Evolutionary conservation across 2,329 filamentous ascomycete species (phyloP).

Genomic region (Claviceps paspali): DNA sequence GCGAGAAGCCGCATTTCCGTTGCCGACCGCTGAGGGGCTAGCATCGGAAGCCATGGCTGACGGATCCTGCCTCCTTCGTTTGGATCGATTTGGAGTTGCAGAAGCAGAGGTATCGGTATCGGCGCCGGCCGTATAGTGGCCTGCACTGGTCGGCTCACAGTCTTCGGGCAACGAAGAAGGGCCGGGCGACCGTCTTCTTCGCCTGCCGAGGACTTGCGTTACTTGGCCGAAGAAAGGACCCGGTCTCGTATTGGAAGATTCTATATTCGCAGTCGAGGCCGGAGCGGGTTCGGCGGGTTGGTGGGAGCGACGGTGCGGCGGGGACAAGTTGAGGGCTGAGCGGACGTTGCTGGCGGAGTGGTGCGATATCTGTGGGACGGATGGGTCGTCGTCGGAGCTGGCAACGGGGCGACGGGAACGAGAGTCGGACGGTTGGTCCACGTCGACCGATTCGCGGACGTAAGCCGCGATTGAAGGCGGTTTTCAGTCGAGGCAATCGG

Average conservation of each 20-base stretch:
- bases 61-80: constrained; percentile 40
- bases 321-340: constrained; percentile 22
- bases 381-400: constrained; percentile 49
- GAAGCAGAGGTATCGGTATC: constrained; percentile 6
- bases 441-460: constrained; percentile 26
- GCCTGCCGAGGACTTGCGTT: constrained; percentile 36
- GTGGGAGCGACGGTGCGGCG: constrained; percentile 11
- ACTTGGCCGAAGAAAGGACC: constrained; percentile 12
- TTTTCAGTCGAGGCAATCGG: constrained; percentile 3
- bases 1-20: constrained; percentile 31
- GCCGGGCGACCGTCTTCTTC: constrained; percentile 34
- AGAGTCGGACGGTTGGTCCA: constrained; percentile 23
- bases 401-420: constrained; percentile 17
- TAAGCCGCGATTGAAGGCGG: constrained; percentile 19
- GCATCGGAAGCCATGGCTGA: constrained; percentile 49
- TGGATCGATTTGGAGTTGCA: constrained; percentile 14
- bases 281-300: constrained; percentile 13
- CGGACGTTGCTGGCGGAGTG: constrained; percentile 30
- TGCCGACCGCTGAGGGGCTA: constrained; percentile 33
- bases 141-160: constrained; percentile 11
- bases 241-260: constrained; percentile 18
- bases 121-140: constrained; percentile 9
- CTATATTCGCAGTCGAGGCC: constrained; percentile 25
- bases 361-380: constrained; percentile 37
- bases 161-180: constrained; percentile 21